Evolutionary conservation across 495 filamentous ascomycete genomes (phyloP), one percentile per base, ranked within the genome.

Genomic region (Neurospora africana): DNA sequence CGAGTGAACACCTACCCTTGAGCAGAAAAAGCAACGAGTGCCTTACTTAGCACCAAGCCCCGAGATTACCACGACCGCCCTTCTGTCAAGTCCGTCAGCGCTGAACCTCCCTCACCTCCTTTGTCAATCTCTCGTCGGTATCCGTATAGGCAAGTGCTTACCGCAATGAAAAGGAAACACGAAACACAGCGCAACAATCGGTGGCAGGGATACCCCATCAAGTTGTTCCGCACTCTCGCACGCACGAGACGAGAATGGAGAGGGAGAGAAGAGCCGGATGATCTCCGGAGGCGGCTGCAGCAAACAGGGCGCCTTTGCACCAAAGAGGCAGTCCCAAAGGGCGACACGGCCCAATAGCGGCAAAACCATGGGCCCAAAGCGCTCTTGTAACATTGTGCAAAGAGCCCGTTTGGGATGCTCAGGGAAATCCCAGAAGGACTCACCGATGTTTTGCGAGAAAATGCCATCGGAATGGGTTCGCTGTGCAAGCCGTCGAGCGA

Each of bases 241-340:
- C 70, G 53, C 33, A 67, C 47, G 58, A n/a, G 30, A 27, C 70
- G 39, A 43, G 69, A 71, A 71, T 65, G 53, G 43, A 68, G 23
- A 72, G 68, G 71, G 69, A 73, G 65, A 53, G 68, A 70, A 70
- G 69, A 68, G 44, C 73, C 40, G 74, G 70, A 23, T 38, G 72
- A 76, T 72, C 74, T 70, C 70, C 72, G 38, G 38, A 40, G 71
- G 44, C 69, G 70, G 70, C 68, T 68, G 75, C 61, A 72, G 37
- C 69, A 71, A 73, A 61, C 53, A 65, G 53, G 69, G 61, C 73
- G 71, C 73, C 71, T 72, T 68, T 47, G 33, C 71, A 76, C 75
- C 40, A 68, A 74, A 74, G 36, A 70, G 73, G 73, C 75, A 68
- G 71, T 71, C 61, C 74, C 58, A 39, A 68, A 47, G 40, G 23